A percentile compares a stretch with the other conserved stretches of the same genome.
Conservation (phyloP, 208 protist genomes). For the Acanthamoeba castellanii region DNA sequence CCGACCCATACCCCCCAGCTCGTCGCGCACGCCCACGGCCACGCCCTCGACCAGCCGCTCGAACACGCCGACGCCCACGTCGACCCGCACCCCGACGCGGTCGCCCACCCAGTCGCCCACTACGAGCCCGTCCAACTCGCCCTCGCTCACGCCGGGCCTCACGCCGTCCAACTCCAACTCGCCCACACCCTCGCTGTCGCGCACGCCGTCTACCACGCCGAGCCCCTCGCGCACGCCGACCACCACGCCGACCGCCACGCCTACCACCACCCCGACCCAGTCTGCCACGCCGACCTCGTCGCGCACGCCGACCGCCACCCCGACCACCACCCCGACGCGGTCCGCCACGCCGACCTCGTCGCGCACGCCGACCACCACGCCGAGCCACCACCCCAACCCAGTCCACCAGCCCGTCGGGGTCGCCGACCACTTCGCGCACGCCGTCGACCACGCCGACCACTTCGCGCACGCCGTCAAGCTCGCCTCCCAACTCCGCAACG, state of each 20-base stretch:
- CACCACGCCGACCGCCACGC: not conserved
- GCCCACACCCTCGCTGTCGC: not conserved
- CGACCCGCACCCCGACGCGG: not conserved
- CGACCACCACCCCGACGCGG: not conserved
- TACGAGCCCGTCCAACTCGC: not conserved
- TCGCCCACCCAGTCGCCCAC: not conserved
- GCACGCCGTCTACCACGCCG: too few species aligned
- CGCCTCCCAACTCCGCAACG: not conserved
- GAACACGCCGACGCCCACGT: not conserved
- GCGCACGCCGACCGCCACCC: not conserved
- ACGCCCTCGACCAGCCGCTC: not conserved
- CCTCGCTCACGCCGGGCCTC: not conserved
- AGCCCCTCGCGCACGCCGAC: too few species aligned
- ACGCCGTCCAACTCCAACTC: not conserved
- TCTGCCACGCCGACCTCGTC: too few species aligned
- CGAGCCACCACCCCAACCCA: not conserved
- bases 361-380: too few species aligned
- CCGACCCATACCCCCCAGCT: not conserved
- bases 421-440: too few species aligned
- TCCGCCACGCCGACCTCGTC: not conserved
- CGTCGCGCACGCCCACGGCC: not conserved
- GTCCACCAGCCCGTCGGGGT: not conserved
- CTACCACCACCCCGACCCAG: not conserved
- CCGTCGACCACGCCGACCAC: not conserved
- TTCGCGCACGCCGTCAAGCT: too few species aligned